Evolutionary conservation across 1,284 basidiomycete species (phyloP).

Genomic region (Taiwanofungus camphoratus): DNA sequence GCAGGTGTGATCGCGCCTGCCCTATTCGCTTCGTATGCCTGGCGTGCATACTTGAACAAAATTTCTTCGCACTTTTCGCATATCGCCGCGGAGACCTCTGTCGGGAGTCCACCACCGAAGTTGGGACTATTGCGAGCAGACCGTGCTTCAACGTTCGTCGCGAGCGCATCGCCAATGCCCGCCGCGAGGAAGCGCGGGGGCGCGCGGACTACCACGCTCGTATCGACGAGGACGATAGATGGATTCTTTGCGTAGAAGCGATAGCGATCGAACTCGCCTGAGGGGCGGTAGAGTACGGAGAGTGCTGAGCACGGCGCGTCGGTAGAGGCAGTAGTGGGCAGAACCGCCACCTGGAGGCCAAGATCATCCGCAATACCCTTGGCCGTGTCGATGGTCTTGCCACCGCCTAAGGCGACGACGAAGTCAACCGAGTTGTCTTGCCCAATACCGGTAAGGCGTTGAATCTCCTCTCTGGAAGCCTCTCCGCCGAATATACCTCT

Average conservation of each 20-base stretch:
- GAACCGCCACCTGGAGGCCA: constrained; percentile 24
- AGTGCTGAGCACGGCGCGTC: constrained; percentile 32
- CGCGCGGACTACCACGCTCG: constrained; percentile 27
- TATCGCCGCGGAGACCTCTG: constrained; percentile 27
- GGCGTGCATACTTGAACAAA: constrained; percentile 30
- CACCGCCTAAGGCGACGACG: constrained; percentile 31
- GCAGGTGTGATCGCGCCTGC: constrained; percentile 29
- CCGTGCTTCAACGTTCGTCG: constrained; percentile 32
- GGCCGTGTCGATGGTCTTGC: constrained; percentile 30
- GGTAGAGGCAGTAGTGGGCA: constrained; percentile 30
- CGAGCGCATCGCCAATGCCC: constrained; percentile 32
- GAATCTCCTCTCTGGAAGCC: constrained; percentile 28
- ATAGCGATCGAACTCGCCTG: constrained; percentile 31
- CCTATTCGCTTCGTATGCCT: constrained; percentile 31
- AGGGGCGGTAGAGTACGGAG: constrained; percentile 29
- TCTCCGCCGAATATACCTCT: constrained; percentile 27
- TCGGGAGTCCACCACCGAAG: constrained; percentile 30
- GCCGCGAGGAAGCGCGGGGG: constrained; percentile 30
- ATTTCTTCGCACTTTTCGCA: constrained; percentile 33
- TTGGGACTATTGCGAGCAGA: constrained; percentile 25
- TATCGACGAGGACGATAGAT: constrained; percentile 30
- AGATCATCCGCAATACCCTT: constrained; percentile 29
- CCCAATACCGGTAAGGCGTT: constrained; percentile 21
- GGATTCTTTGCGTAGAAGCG: constrained; percentile 31
- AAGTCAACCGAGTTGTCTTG: constrained; percentile 22